These are phyloP conservation scores for Myochromella boudieri DNA, from an alignment of 768 basidiomycete genomes.

Conservation along the genomic window DNA sequence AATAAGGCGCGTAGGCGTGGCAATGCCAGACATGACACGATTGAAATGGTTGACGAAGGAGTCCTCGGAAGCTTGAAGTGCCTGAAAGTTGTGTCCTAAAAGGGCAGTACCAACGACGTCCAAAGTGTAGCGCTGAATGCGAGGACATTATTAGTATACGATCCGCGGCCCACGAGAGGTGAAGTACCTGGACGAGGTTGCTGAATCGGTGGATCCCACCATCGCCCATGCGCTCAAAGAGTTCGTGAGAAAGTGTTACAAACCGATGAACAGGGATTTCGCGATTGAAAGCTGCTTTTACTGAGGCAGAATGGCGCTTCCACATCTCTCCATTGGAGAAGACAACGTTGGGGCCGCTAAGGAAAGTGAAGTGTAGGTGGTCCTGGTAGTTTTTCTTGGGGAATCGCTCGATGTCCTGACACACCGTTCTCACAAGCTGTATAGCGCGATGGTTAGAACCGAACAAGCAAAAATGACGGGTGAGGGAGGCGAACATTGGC, in stretches of 20 bases:
- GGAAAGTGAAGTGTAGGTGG: slow-evolving; percentile 34
- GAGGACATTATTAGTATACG: neutral
- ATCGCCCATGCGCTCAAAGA: slow-evolving; percentile 29
- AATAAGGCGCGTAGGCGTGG: slow-evolving; percentile 32
- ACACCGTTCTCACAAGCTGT: slow-evolving; percentile 25
- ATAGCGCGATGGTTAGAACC: neutral
- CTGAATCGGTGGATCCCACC: slow-evolving; percentile 27
- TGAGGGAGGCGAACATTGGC: slow-evolving; percentile 22
- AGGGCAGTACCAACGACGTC: slow-evolving; percentile 36
- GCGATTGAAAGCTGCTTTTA: slow-evolving; percentile 32
- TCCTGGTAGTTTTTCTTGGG: slow-evolving; percentile 31
- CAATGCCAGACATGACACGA: slow-evolving; percentile 33
- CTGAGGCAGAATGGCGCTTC: slow-evolving; percentile 34
- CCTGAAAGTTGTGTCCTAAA: slow-evolving; percentile 37
- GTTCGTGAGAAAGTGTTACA: slow-evolving; percentile 26
- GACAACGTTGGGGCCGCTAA: slow-evolving; percentile 34
- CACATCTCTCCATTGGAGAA: slow-evolving; percentile 37
- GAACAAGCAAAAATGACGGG: neutral
- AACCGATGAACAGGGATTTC: slow-evolving; percentile 34
- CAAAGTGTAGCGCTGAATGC: slow-evolving; percentile 29
- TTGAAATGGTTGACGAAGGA: slow-evolving; percentile 37
- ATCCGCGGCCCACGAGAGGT: neutral
- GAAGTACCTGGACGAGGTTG: slow-evolving; percentile 23
- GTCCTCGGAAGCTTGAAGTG: slow-evolving; percentile 27
- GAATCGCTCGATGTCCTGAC: slow-evolving; percentile 21